Conservation (phyloP, 106 monocot genomes). For the Dendrobium nobile region DNA sequence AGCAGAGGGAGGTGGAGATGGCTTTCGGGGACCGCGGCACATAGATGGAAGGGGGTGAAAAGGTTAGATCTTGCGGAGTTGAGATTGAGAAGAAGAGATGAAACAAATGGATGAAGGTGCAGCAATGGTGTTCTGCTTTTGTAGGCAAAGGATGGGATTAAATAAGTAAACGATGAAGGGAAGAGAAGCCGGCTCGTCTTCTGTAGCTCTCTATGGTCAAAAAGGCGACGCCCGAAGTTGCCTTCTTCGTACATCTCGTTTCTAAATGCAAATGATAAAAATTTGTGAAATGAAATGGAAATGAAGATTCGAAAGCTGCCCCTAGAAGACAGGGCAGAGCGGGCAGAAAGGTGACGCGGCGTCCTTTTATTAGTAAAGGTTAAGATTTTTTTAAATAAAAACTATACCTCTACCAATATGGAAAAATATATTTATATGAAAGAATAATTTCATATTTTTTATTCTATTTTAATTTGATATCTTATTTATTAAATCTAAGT, state of each 20-base stretch:
- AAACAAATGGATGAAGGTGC: background rate
- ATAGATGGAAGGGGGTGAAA: background rate
- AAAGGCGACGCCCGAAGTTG: background rate
- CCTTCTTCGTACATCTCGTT: background rate
- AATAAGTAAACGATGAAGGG: background rate
- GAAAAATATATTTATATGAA: no score
- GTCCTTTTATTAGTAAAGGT: background rate
- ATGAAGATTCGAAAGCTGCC: slow-evolving; percentile 2
- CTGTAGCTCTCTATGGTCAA: background rate
- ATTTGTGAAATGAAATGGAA: background rate
- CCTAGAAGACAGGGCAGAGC: background rate
- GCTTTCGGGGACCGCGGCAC: slow-evolving; percentile 38
- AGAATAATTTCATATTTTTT: no score
- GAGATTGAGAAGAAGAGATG: background rate
- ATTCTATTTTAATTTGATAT: no score
- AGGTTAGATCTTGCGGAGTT: no score
- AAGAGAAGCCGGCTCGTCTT: background rate
- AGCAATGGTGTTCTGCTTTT: background rate
- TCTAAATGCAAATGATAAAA: background rate
- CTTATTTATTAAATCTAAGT: no score
- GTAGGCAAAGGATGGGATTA: background rate
- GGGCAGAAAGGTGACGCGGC: background rate
- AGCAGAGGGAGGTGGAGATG: background rate
- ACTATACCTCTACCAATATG: no score
- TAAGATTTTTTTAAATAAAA: background rate